phyloP scores from a whole-genome alignment of 2,329 filamentous ascomycete genomes.

The Ophiocordyceps robertsii region DNA sequence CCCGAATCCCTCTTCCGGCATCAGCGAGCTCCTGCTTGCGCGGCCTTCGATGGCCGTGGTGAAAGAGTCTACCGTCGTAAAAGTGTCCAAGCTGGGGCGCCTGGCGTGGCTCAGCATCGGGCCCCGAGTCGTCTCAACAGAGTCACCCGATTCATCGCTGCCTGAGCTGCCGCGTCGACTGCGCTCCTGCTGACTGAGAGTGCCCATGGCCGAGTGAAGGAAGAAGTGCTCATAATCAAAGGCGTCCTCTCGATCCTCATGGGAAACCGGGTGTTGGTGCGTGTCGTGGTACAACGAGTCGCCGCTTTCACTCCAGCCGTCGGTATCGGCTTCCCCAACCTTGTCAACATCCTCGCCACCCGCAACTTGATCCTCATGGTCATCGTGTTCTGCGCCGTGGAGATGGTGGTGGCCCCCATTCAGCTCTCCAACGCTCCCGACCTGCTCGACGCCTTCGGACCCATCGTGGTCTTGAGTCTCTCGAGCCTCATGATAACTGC shows the following conservation, averaged over 20 bases:
- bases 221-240: constrained; percentile 98
- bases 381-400: not conserved
- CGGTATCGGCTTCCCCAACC: constrained; percentile 1
- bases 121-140: constrained; percentile 46
- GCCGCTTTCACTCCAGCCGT: constrained; percentile 45
- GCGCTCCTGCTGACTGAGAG: constrained; percentile 36
- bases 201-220: constrained; percentile 81
- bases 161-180: constrained; percentile 25
- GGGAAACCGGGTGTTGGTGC: constrained; percentile 49
- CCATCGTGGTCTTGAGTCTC: constrained; percentile 1
- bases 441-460: not conserved
- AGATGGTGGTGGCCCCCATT: not conserved
- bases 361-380: not conserved
- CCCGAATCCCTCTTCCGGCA: constrained; percentile 1
- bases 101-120: constrained; percentile 18
- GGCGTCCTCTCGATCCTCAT: constrained; percentile 87
- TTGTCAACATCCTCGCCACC: not conserved
- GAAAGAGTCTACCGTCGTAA: constrained; percentile 30
- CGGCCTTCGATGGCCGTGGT: constrained; percentile 41
- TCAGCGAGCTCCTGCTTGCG: constrained; percentile 21
- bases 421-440: not conserved
- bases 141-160: constrained; percentile 46
- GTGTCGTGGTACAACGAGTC: constrained; percentile 51
- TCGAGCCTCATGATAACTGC: constrained; percentile 1
- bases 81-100: constrained; percentile 36